Evolutionary conservation across 108 stramenopile species (phyloP), one percentile per base, ranked within the genome.

Genomic region (Cyclotella choctawhatcheeana): DNA sequence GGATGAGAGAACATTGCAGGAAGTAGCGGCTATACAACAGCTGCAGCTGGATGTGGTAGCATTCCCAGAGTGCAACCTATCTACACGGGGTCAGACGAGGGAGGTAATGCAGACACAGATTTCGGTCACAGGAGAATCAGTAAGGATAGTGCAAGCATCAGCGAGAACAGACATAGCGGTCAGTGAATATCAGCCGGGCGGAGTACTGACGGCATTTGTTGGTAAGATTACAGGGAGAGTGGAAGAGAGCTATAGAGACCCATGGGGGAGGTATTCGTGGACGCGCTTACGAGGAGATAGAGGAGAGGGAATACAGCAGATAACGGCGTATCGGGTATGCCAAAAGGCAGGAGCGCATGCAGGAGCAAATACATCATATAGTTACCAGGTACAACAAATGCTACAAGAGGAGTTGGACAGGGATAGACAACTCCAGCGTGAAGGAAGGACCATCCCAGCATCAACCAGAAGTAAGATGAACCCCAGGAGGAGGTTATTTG

Each of bases 181-280:
- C 8, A 18, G 20, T 14, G 62, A 35, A 45, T 64, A 64, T 21
- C 62, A 64, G 21, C 62, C 62, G 1, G 62, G 62, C 7, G 62
- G 62, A 8, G 35, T 34, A 45, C 33, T 45, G 44, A 44, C 18
- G 18, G 62, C 62, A 44, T 3, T 45, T 10, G 21, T 45, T 4
- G 62, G 62, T 21, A 64, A 24, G 10, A 5, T 37, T 18, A 29
- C 13, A 8, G 62, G 62, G 2, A 21, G 62, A 34, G 37, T 61
- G 6, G 6, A 4, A 3, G 25, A 64, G 12, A 64, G 18, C 14
- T 20, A 24, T 8, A 45, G 10, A n/a, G 62, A 45, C 45, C 47
- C 47, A 48, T 48, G 47, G 62, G 62, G 62, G 4, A 25, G 62
- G 2, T 64, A 45, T 35, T 5, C 18, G 3, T 60, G 58, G 58